Base-by-base conservation (phyloP, 352 stramenopile species). In the Phytopythium kandeliae region DNA sequence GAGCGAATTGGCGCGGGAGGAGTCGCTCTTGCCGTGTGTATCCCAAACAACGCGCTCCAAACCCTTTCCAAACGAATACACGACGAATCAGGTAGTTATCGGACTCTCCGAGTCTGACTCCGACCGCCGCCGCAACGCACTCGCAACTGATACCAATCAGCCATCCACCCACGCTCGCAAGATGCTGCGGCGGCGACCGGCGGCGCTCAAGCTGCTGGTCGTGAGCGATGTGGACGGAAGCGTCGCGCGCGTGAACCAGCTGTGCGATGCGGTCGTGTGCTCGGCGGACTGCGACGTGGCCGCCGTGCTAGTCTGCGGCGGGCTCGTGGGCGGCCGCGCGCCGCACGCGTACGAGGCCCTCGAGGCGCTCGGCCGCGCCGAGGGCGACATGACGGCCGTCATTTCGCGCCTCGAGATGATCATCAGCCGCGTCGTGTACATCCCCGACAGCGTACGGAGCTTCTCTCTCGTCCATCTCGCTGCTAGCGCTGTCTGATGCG, bases 381-480 rank as follows among this genome's bases (percentile, higher is more conserved):
- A 95, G 69, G 85, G 85, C 57, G 85, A 95, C 63, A 92, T 93
- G 82, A 93, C 89, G 76, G 80, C 85, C 59, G 65, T 93, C 43
- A 83, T 95, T 45, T 91, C 85, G 17, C 73, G 85, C 25, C 76
- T 95, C 34, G 85, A 95, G 54, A 90, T 84, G 65, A 88, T 95
- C 47, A 80, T 92, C 19, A 93, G 85, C 40, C 82, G 82, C 24
- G 80, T 95, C 11, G 38, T 95, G 12, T 95, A 95, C 57, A 76
- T 91, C 13, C 78, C 85, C 4, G 65, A 74, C 38, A 74, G 85
- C 15, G 81, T 87, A 49, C 21, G 62, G 28, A 10, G 9, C 28
- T 10, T 31, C 4, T 4, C 28, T 31, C 28, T 31, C 9, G 4
- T 31, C 4, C 28, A 9, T 9, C 4, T 9, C 9, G 28, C 9